Conservation (phyloP, 352 stramenopile species). For the Pythium phragmiticola region DNA sequence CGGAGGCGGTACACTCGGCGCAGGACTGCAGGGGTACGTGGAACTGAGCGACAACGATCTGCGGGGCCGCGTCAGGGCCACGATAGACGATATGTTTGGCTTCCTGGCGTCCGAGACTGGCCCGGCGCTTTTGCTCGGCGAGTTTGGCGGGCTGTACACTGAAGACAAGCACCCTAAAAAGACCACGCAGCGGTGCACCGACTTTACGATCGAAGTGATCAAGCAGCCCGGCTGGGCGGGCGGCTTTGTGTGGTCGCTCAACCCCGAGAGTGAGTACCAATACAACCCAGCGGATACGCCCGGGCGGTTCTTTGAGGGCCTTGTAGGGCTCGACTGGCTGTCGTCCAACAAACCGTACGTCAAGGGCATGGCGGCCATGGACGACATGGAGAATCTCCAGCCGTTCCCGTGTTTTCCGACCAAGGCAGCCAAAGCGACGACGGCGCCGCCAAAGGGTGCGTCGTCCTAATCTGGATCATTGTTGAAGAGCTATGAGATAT, state of each 20-base stretch:
- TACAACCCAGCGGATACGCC: slow-evolving; percentile 50
- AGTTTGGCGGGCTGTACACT: slow-evolving; percentile 68
- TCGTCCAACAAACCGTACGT: slow-evolving; percentile 48
- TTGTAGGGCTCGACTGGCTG: slow-evolving; percentile 61
- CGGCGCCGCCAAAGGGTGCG: too few species aligned
- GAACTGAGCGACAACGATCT: slow-evolving; percentile 56
- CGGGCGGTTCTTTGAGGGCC: slow-evolving; percentile 45
- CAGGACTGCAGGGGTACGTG: slow-evolving; percentile 37
- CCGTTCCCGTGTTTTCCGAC: slow-evolving; percentile 52
- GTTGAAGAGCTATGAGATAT: too few species aligned
- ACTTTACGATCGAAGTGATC: slow-evolving; percentile 65
- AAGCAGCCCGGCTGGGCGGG: slow-evolving; percentile 43
- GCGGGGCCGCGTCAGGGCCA: slow-evolving; percentile 37
- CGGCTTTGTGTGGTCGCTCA: slow-evolving; percentile 75
- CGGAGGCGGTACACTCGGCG: slow-evolving; percentile 38
- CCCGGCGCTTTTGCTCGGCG: slow-evolving; percentile 55
- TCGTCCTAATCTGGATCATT: too few species aligned
- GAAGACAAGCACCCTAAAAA: slow-evolving; percentile 50
- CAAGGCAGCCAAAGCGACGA: slow-evolving; percentile 24
- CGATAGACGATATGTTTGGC: slow-evolving; percentile 73
- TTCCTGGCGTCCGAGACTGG: slow-evolving; percentile 49
- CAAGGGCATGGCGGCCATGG: slow-evolving; percentile 43
- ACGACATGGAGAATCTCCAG: slow-evolving; percentile 47
- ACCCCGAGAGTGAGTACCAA: slow-evolving; percentile 66
- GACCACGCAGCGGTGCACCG: slow-evolving; percentile 56